Evolutionary conservation across 106 monocot genomes (phyloP).

Genomic region (Phalaenopsis equestris): DNA sequence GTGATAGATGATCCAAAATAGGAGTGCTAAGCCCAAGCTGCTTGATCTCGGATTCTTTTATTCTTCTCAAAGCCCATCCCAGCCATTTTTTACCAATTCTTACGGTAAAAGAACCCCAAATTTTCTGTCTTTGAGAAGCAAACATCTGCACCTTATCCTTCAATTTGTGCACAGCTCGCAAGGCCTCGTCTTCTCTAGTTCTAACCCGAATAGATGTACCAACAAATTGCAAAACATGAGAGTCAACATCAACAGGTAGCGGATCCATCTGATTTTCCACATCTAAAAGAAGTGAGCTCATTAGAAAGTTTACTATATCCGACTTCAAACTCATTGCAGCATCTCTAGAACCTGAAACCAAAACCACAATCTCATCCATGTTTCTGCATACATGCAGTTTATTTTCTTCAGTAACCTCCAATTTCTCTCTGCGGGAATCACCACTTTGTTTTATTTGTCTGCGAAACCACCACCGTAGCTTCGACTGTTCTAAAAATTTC

Average conservation of each 20-base stretch:
- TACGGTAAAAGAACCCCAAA: slow-evolving; percentile 66
- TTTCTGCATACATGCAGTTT: slow-evolving; percentile 72
- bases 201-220: slow-evolving; percentile 34
- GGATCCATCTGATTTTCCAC: slow-evolving; percentile 24
- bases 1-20: slow-evolving; percentile 66
- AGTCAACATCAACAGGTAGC: slow-evolving; percentile 13
- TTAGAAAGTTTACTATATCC: slow-evolving; percentile 51
- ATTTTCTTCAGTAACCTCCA: slow-evolving; percentile 6
- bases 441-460: slow-evolving; percentile 40
- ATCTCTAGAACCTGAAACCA: slow-evolving; percentile 62
- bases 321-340: slow-evolving; percentile 40
- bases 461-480: slow-evolving; percentile 65
- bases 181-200: slow-evolving; percentile 29
- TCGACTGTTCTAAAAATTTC: slow-evolving; percentile 24
- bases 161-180: slow-evolving; percentile 78
- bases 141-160: slow-evolving; percentile 72
- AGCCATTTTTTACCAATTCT: slow-evolving; percentile 88
- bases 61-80: slow-evolving; percentile 67
- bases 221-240: slow-evolving; percentile 58
- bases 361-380: slow-evolving; percentile 91
- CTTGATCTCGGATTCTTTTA: slow-evolving; percentile 93
- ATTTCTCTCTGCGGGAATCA: slow-evolving; percentile 9
- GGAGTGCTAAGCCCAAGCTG: slow-evolving; percentile 71
- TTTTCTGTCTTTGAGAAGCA: slow-evolving; percentile 66
- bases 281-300: slow-evolving; percentile 46